Conservation (phyloP, 371 early-diverging fungal species). For the Vairimorpha necatrix region DNA sequence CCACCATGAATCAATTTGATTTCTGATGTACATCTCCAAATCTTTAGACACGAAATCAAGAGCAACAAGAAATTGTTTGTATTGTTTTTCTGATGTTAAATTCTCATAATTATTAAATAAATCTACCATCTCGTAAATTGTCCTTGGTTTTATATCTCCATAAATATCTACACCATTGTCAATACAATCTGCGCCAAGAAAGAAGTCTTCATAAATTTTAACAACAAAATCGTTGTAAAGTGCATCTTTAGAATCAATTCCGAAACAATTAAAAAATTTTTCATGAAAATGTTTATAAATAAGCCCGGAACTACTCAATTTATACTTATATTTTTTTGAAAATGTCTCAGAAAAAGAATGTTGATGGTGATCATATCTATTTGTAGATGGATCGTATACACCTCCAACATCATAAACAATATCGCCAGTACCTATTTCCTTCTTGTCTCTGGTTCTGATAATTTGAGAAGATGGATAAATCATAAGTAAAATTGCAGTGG, state of each 20-base stretch:
- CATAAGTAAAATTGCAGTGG: slow-evolving; percentile 75
- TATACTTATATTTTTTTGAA: slow-evolving; percentile 70
- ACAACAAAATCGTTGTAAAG: slow-evolving; percentile 36
- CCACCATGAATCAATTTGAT: slow-evolving; percentile 26
- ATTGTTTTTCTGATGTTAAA: slow-evolving; percentile 1
- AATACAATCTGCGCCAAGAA: slow-evolving; percentile 60
- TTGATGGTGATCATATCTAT: slow-evolving; percentile 91
- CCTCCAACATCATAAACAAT: slow-evolving; percentile 94
- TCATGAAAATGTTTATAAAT: slow-evolving; percentile 70
- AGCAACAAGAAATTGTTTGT: slow-evolving; percentile 40
- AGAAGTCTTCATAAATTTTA: slow-evolving; percentile 54
- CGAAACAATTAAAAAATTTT: slow-evolving; percentile 42
- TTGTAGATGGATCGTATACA: slow-evolving; percentile 73
- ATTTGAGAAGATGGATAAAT: slow-evolving; percentile 63
- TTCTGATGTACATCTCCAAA: slow-evolving; percentile 41
- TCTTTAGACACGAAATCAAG: slow-evolving; percentile 52
- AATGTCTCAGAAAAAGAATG: slow-evolving; percentile 82
- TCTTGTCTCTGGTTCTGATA: slow-evolving; percentile 78
- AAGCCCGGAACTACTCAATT: slow-evolving; percentile 80
- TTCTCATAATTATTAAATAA: not conserved
- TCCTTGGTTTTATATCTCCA: slow-evolving; percentile 42
- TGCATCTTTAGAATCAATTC: not conserved
- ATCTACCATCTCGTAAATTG: slow-evolving; percentile 41
- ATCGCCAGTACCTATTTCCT: slow-evolving; percentile 72
- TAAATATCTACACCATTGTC: slow-evolving; percentile 62